phyloP scores from a whole-genome alignment of 192 early-diverging fungal genomes.

The Backusella tuberculispora region DNA sequence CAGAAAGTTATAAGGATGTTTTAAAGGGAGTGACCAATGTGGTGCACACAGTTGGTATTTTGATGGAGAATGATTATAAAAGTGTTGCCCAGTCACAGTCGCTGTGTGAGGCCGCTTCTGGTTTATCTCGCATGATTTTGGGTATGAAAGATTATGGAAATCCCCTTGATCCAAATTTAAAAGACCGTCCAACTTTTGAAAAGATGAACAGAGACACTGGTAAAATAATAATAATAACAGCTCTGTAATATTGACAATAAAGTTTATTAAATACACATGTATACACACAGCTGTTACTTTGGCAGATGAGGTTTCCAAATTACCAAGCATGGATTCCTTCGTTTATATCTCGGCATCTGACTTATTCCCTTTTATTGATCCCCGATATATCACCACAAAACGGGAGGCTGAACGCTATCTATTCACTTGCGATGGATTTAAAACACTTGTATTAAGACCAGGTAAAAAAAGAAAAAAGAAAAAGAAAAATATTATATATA shows the following conservation, averaged over 20 bases:
- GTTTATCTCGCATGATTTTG: slow-evolving; percentile 24
- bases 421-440: slow-evolving; percentile 51
- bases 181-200: slow-evolving; percentile 59
- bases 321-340: slow-evolving; percentile 53
- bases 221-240: slow-evolving; percentile 36
- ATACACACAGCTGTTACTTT: slow-evolving; percentile 54
- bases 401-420: slow-evolving; percentile 69
- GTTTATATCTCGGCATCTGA: slow-evolving; percentile 73
- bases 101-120: slow-evolving; percentile 40
- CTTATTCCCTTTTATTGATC: slow-evolving; percentile 62
- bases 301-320: slow-evolving; percentile 53
- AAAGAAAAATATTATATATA: not conserved
- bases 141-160: slow-evolving; percentile 47
- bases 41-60: slow-evolving; percentile 72
- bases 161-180: slow-evolving; percentile 47
- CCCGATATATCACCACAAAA: slow-evolving; percentile 75
- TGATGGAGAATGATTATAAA: slow-evolving; percentile 76
- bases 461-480: slow-evolving; percentile 26
- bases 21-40: slow-evolving; percentile 63
- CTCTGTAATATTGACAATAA: not conserved
- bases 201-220: slow-evolving; percentile 72
- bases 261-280: not conserved
- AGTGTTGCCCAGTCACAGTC: slow-evolving; percentile 40
- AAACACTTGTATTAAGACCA: slow-evolving; percentile 60
- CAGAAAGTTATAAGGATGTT: slow-evolving; percentile 57